Conservation (phyloP, 345 rosid genomes). For the Rhizophora apiculata region DNA sequence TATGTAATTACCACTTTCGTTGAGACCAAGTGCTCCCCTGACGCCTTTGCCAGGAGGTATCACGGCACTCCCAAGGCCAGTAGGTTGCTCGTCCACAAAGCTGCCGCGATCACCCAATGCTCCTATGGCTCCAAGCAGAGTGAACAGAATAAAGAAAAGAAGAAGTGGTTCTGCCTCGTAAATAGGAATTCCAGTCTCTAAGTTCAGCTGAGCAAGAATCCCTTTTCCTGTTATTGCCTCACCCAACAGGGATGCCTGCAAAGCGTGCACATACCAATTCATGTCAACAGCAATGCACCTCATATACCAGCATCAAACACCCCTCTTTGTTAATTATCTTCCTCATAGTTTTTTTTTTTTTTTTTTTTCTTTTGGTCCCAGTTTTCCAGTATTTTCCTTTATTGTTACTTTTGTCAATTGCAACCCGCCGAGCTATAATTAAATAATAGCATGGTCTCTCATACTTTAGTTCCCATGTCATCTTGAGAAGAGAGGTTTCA, state of each 20-base stretch:
- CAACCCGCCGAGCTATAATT: no score
- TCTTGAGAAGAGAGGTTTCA: no score
- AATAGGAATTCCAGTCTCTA: conserved; percentile 92
- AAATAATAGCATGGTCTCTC: no score
- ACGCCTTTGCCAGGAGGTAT: conserved; percentile 76
- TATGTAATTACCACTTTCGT: conserved; percentile 64
- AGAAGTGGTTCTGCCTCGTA: conserved; percentile 97
- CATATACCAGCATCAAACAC: no score
- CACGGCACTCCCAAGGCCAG: conserved; percentile 77
- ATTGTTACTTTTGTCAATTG: no score
- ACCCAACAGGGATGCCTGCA: conserved; percentile 83
- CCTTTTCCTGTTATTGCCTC: conserved; percentile 95
- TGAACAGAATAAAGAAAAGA: conserved; percentile 90
- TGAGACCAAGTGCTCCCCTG: conserved; percentile 72
- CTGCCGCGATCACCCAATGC: conserved; percentile 88
- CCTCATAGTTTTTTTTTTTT: no score
- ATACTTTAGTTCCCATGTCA: no score
- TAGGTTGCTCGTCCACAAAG: conserved; percentile 73
- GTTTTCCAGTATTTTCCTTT: no score
- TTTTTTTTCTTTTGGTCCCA: no score
- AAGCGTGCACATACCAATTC: neutral
- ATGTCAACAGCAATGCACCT: no score
- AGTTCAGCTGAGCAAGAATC: conserved; percentile 71
- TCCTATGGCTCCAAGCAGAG: conserved; percentile 93
- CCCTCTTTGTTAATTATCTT: no score